These are phyloP conservation scores for Botryotinia globosa DNA, from an alignment of 2,329 filamentous ascomycete genomes.

Conservation along the genomic window DNA sequence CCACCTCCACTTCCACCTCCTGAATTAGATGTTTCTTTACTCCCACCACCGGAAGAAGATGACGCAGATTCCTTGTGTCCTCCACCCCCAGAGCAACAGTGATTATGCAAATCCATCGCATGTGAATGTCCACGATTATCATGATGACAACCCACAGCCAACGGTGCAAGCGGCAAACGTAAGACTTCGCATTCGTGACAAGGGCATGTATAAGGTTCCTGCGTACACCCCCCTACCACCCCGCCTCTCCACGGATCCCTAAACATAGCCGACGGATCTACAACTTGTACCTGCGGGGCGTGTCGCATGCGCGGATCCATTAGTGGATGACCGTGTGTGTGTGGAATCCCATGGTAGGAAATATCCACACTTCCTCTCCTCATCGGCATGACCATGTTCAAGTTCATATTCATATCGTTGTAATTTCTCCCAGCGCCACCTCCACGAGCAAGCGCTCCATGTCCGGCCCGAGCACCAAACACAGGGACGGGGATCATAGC, in stretches of 20 bases:
- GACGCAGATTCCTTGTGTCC: background rate
- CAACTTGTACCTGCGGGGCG: slow-evolving; percentile 1
- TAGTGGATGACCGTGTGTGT: background rate
- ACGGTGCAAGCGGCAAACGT: background rate
- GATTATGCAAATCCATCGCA: slow-evolving; percentile 12
- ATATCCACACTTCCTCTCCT: slow-evolving; percentile 1
- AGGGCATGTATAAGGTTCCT: background rate
- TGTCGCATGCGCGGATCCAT: slow-evolving; percentile 10
- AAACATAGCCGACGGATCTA: background rate
- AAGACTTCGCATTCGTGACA: slow-evolving; percentile 8
- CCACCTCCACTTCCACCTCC: background rate
- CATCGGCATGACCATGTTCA: background rate
- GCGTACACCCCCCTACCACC: background rate
- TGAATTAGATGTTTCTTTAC: background rate
- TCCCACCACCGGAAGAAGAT: background rate
- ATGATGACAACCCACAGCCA: slow-evolving; percentile 3
- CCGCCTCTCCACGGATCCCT: background rate
- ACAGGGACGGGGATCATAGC: slow-evolving; percentile 5
- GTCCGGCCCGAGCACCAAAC: slow-evolving; percentile 1
- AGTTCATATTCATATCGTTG: background rate
- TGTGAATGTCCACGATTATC: background rate
- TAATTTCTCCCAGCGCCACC: slow-evolving; percentile 7
- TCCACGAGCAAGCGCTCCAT: slow-evolving; percentile 6
- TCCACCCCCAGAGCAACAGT: slow-evolving; percentile 6
- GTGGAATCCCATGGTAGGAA: background rate